These are phyloP conservation scores for Phytopythium montanum DNA, from an alignment of 352 stramenopile genomes.

Conservation along the genomic window DNA sequence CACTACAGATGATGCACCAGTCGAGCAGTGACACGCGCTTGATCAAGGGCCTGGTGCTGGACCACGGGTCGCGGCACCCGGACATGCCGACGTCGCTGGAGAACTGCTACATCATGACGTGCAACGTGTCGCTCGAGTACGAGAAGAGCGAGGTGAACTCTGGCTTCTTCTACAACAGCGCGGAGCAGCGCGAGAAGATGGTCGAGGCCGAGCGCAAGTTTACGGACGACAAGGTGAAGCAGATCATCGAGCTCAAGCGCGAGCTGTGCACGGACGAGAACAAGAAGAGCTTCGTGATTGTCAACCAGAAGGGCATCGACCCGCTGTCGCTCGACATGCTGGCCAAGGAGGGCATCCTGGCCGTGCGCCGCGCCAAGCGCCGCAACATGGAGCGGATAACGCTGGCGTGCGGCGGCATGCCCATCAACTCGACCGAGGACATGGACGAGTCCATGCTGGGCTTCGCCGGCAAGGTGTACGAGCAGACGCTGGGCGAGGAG, in stretches of 20 bases:
- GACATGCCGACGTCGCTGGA: conserved; percentile 97
- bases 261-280: conserved; percentile 95
- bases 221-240: conserved; percentile 94
- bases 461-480: conserved; percentile 96
- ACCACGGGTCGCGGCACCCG: conserved; percentile 98
- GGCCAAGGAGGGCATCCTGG: conserved; percentile 99
- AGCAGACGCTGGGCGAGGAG: conserved; percentile 98
- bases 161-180: conserved; percentile 98
- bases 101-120: conserved; percentile 99
- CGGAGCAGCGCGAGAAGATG: conserved; percentile 98
- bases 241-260: conserved; percentile 99
- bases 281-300: conserved; percentile 97
- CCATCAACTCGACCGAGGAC: conserved; percentile 98
- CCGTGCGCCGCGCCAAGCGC: conserved; percentile 96
- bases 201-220: conserved; percentile 94
- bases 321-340: conserved; percentile 99
- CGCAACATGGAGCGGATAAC: conserved; percentile 99
- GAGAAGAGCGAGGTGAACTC: conserved; percentile 99
- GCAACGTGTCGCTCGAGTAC: conserved; percentile 99
- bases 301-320: conserved; percentile 99
- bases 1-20: conserved; percentile 96
- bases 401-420: conserved; percentile 97
- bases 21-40: conserved; percentile 91
- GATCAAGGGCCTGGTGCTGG: conserved; percentile 96
- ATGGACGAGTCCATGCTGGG: conserved; percentile 96